Evolutionary conservation across 108 stramenopile species (phyloP).

Genomic region (Cyclotella choctawhatcheeana): DNA sequence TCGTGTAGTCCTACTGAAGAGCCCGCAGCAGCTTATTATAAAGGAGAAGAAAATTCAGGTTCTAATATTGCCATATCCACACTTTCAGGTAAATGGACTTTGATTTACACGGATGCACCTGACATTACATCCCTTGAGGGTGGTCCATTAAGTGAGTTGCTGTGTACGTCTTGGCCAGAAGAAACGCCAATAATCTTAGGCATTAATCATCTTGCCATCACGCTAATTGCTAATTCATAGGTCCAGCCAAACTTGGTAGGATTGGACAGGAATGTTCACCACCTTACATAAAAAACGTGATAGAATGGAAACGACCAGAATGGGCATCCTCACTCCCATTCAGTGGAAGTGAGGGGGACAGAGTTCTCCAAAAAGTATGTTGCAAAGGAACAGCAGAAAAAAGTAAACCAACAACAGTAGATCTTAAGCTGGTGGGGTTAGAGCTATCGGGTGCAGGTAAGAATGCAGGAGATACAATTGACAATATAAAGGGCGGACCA

Average conservation of each 20-base stretch:
- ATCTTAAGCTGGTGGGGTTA: slow-evolving; percentile 70
- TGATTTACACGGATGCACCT: slow-evolving; percentile 87
- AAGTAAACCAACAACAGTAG: slow-evolving; percentile 54
- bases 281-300: slow-evolving; percentile 80
- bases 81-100: slow-evolving; percentile 78
- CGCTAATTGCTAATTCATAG: no score
- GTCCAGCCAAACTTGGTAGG: slow-evolving; percentile 66
- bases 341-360: slow-evolving; percentile 56
- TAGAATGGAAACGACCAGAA: slow-evolving; percentile 77
- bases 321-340: slow-evolving; percentile 63
- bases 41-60: no score
- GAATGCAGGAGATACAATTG: slow-evolving; percentile 11
- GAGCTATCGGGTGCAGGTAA: slow-evolving; percentile 48
- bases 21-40: slow-evolving; percentile 70
- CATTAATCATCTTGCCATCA: no score
- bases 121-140: slow-evolving; percentile 79
- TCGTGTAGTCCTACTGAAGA: slow-evolving; percentile 55
- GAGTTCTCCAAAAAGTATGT: slow-evolving; percentile 80
- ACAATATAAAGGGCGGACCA: slow-evolving; percentile 33
- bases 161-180: no score
- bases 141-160: slow-evolving; percentile 28
- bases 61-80: slow-evolving; percentile 18
- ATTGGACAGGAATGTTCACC: slow-evolving; percentile 84
- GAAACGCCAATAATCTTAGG: no score
- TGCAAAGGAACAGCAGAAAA: slow-evolving; percentile 57